Conservation (phyloP, 208 protist genomes). For the Porcisia hertigi region DNA sequence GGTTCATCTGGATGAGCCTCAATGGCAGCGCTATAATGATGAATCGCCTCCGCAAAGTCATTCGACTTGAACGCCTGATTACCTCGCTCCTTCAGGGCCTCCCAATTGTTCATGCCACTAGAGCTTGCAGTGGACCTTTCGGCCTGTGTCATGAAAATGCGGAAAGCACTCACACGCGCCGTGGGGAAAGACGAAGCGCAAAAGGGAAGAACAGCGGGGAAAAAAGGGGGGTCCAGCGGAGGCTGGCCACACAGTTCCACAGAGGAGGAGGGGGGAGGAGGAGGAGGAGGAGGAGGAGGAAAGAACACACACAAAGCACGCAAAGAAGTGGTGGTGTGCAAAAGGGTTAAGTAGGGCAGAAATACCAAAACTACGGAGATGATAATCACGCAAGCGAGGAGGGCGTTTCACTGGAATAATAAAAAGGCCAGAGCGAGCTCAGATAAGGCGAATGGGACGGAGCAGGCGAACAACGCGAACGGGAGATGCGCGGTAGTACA, state of each 20-base stretch:
- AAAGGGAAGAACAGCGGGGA: neutral
- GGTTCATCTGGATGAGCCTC: constrained; percentile 53
- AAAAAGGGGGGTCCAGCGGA: neutral
- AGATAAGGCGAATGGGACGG: too few relatives aligned
- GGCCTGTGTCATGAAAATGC: constrained; percentile 18
- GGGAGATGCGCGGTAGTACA: neutral
- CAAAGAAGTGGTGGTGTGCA: neutral
- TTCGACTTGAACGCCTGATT: constrained; percentile 90
- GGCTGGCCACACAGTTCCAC: neutral
- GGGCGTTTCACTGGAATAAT: neutral
- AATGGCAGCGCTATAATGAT: constrained; percentile 88
- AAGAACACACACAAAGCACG: neutral
- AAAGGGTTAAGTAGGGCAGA: neutral
- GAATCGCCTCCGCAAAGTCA: constrained; percentile 75
- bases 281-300: too few relatives aligned
- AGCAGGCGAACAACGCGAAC: neutral
- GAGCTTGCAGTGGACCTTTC: constrained; percentile 1
- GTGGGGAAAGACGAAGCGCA: neutral
- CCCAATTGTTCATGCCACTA: constrained; percentile 33
- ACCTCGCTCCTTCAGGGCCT: constrained; percentile 82
- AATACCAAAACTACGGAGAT: neutral
- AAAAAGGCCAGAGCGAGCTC: neutral
- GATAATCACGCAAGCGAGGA: neutral
- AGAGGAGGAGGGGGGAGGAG: neutral
- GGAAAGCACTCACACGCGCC: neutral